Base-by-base conservation (phyloP, 805 yeast genomes). In the Candida krabiensis region DNA sequence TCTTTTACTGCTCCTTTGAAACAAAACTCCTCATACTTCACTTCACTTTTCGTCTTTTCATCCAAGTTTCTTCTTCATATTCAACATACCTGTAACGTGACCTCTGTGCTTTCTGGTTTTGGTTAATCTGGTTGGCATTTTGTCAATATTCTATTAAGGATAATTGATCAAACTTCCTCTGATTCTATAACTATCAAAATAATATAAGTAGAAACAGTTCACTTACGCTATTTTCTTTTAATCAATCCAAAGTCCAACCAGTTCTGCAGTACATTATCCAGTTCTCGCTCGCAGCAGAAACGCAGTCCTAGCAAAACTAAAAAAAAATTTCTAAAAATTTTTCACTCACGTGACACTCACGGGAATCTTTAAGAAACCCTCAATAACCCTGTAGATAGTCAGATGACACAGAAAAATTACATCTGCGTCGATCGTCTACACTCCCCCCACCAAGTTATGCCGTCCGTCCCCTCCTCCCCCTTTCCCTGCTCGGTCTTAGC, bases 41-140 rank as follows among this genome's bases (percentile, higher is more conserved):
- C 16, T 19, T 15, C 9, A 12, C 29, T 8, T 27, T 8, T 27
- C n/a, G n/a, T 7, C 32, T 29, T 6, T n/a, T 9, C 28, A 16
- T 17, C 5, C 12, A 27, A n/a, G 24, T 32, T 31, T 5, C 13
- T 18, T 14, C 14, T 15, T 17, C n/a, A 27, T 9, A 11, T 29
- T 29, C 21, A 63, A 80, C 95, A 79, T 86, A 86, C 95, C 95
- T 71, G 97, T 87, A 76, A 93, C 98, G 96, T 93, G 84, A 79
- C 99, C 99, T 86, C 99, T 89, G 86, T 88, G 96, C 83, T 93
- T 93, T 86, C 99, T 89, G 77, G 98, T 93, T 77, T 93, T 90
- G 69, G 95, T 86, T 71, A 87, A 83, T 87, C 98, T 89, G 83
- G 97, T 86, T 74, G 98, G 98, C 98, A 90, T 90, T 71, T 70